Conservation (phyloP, 441 rosid species). For the Jatropha podagrica region DNA sequence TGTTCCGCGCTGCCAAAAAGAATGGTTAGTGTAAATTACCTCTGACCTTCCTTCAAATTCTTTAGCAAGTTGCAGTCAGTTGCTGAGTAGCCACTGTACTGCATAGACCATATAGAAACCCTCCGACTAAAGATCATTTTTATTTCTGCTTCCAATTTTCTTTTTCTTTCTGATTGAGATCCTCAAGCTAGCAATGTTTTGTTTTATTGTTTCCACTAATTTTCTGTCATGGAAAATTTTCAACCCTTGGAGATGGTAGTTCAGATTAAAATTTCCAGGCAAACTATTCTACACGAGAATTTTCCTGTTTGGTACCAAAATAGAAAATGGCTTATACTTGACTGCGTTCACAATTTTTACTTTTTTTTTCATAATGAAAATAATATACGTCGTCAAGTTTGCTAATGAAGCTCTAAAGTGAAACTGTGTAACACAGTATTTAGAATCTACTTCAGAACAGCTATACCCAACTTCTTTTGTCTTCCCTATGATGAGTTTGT, state of each 20-base stretch:
- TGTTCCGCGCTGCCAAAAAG: slow-evolving; percentile 93
- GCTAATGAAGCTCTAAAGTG: not conserved
- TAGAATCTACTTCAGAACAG: not conserved
- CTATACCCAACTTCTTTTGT: not conserved
- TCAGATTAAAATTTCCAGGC: not conserved
- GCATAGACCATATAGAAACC: not conserved
- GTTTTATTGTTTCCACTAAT: not conserved
- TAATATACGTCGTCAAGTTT: not conserved
- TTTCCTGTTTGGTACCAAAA: not conserved
- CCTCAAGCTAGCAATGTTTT: not conserved
- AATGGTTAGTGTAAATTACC: slow-evolving; percentile 52
- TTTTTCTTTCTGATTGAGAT: not conserved
- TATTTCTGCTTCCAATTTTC: not conserved
- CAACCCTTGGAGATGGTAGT: not conserved
- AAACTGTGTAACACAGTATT: not conserved
- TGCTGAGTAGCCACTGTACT: not conserved
- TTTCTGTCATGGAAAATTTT: not conserved
- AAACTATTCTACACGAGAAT: not conserved
- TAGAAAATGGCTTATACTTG: not conserved
- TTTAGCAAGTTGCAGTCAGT: not conserved
- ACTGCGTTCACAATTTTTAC: not conserved
- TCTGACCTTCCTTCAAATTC: slow-evolving; percentile 4
- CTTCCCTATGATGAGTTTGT: not conserved
- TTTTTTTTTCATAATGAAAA: not conserved
- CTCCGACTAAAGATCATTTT: not conserved